phyloP scores from a whole-genome alignment of 192 early-diverging fungal species.

The Coemansia reversa region DNA sequence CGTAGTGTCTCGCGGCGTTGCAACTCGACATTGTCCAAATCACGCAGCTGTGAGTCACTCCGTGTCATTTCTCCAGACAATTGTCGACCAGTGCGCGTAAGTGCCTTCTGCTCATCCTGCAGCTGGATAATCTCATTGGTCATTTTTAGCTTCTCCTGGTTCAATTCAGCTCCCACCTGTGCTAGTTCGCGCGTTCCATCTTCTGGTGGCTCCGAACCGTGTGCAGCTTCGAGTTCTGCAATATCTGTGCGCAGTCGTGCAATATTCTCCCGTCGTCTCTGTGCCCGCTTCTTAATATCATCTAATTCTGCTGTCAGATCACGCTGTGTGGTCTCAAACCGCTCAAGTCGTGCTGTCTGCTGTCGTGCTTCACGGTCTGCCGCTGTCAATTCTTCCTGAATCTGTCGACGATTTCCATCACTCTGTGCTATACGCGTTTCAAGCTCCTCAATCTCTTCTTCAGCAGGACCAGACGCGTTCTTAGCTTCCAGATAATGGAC shows the following conservation, averaged over 20 bases:
- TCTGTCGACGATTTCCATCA: constrained; percentile 15
- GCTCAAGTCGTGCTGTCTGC: constrained; percentile 12
- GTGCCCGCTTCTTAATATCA: constrained; percentile 32
- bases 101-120: constrained; percentile 50
- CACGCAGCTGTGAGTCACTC: constrained; percentile 52
- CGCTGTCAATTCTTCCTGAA: constrained; percentile 11
- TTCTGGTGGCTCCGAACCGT: constrained; percentile 4
- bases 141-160: constrained; percentile 36
- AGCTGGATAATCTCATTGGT: constrained; percentile 45
- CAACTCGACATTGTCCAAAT: constrained; percentile 60
- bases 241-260: constrained; percentile 40
- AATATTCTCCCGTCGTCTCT: constrained; percentile 43
- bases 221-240: constrained; percentile 28
- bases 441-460: constrained; percentile 39
- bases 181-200: constrained; percentile 21
- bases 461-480: constrained; percentile 18
- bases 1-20: constrained; percentile 59
- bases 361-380: constrained; percentile 19
- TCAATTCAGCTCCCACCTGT: constrained; percentile 40
- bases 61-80: constrained; percentile 29
- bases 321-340: constrained; percentile 28
- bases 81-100: constrained; percentile 29
- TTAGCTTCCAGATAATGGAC: constrained; percentile 35
- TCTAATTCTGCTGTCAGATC: constrained; percentile 34
- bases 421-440: constrained; percentile 21